These are phyloP conservation scores for Escallonia herrerae DNA, from an alignment of 129 eudicot species.

Conservation along the genomic window DNA sequence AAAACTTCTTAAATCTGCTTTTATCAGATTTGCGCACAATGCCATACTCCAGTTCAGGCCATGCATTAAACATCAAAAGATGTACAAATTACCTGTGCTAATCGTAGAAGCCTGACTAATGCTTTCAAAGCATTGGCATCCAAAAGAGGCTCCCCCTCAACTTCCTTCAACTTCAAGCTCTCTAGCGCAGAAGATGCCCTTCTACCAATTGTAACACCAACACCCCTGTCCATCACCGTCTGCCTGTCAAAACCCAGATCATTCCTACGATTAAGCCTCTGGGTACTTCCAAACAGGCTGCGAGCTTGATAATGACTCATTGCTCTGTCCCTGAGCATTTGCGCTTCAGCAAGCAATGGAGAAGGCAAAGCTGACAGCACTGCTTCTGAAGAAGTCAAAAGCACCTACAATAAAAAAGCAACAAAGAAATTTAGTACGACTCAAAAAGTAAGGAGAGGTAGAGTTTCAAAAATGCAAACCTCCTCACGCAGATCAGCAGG, in stretches of 20 bases:
- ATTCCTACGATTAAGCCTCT: conserved; percentile 64
- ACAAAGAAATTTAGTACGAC: conserved; percentile 12
- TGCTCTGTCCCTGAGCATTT: conserved; percentile 97
- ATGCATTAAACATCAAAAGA: neutral
- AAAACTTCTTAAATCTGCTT: neutral
- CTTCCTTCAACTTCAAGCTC: conserved; percentile 73
- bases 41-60: neutral
- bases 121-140: conserved; percentile 85
- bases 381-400: conserved; percentile 94
- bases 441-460: neutral
- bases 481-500: conserved; percentile 99
- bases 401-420: conserved; percentile 45
- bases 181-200: conserved; percentile 58
- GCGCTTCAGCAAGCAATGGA: conserved; percentile 97
- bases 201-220: conserved; percentile 76
- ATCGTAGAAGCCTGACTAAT: conserved; percentile 72
- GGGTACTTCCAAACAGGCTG: conserved; percentile 82
- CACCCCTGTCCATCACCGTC: conserved; percentile 80
- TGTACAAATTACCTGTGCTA: conserved; percentile 59
- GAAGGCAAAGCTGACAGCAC: conserved; percentile 95
- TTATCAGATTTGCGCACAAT: no score
- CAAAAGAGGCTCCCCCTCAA: conserved; percentile 91
- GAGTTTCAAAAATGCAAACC: conserved; percentile 42
- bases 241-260: conserved; percentile 89
- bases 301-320: conserved; percentile 99